Evolutionary conservation across 192 early-diverging fungal genomes (phyloP).

Genomic region (Linderina pennispora): DNA sequence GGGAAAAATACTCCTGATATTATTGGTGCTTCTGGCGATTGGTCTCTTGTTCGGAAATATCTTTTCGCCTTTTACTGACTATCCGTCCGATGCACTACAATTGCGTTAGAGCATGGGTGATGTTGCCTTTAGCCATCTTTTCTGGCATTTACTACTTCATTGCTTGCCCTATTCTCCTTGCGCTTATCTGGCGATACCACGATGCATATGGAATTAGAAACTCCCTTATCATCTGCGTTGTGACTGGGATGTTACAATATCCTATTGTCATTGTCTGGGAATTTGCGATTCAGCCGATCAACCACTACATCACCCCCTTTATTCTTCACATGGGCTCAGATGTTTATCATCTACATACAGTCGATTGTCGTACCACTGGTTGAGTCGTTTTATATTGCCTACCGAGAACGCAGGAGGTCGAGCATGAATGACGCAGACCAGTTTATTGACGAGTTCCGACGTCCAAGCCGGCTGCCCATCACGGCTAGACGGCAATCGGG

Average conservation of each 20-base stretch:
- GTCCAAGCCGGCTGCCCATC: no score
- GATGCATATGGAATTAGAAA: slow-evolving; percentile 24
- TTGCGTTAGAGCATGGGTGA: slow-evolving; percentile 13
- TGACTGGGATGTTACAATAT: slow-evolving; percentile 5
- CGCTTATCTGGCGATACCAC: slow-evolving; percentile 6
- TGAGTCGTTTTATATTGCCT: slow-evolving; percentile 4
- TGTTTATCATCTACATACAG: slow-evolving; percentile 11
- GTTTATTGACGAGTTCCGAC: no score
- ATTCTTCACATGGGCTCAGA: slow-evolving; percentile 7
- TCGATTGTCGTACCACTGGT: slow-evolving; percentile 7
- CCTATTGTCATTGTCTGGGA: slow-evolving; percentile 8
- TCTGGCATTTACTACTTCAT: neutral
- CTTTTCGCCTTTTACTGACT: slow-evolving; percentile 16
- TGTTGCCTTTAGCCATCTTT: neutral
- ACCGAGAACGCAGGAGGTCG: no score
- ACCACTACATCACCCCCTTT: slow-evolving; percentile 7
- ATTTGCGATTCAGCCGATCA: neutral
- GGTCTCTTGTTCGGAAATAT: slow-evolving; percentile 10
- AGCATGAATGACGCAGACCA: no score
- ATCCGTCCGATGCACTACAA: slow-evolving; percentile 10
- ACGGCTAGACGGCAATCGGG: no score
- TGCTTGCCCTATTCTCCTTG: slow-evolving; percentile 3
- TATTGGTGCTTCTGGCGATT: no score
- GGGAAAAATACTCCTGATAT: no score
- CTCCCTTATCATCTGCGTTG: slow-evolving; percentile 9